A percentile compares a stretch with the other conserved stretches of the same genome.
Evolutionary conservation across 306 rosid species (phyloP).

Genomic region (Cicer chorassanicum): DNA sequence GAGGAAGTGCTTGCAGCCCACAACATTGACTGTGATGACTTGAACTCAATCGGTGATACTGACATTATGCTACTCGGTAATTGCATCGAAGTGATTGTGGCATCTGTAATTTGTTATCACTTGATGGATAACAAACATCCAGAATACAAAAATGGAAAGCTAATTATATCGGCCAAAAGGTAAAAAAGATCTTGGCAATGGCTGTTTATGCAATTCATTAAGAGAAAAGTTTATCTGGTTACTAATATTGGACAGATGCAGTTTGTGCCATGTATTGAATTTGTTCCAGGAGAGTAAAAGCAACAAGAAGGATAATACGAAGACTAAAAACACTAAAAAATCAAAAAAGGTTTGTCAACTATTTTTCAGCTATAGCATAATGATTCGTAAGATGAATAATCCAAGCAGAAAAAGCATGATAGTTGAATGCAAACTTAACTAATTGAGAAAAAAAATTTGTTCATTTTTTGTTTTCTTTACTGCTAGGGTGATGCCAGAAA

Average conservation of each 20-base stretch:
- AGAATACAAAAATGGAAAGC: constrained; percentile 87
- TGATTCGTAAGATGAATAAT: constrained; percentile 2
- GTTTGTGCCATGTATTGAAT: constrained; percentile 83
- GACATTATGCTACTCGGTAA: constrained; percentile 66
- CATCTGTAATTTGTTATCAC: constrained; percentile 74
- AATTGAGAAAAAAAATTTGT: not conserved
- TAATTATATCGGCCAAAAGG: constrained; percentile 80
- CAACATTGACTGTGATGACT: constrained; percentile 76
- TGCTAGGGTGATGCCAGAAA: constrained; percentile 62
- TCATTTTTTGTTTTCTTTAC: constrained; percentile 30
- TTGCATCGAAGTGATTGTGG: constrained; percentile 71
- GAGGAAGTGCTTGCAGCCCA: constrained; percentile 77
- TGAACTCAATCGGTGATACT: constrained; percentile 62
- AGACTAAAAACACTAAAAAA: constrained; percentile 52
- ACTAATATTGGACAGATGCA: constrained; percentile 55
- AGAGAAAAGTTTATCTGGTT: constrained; percentile 29
- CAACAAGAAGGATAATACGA: constrained; percentile 55
- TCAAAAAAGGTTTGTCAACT: constrained; percentile 59
- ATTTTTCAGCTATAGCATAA: constrained; percentile 25
- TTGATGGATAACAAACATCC: constrained; percentile 70
- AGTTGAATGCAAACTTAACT: constrained; percentile 1
- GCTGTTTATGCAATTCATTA: constrained; percentile 23
- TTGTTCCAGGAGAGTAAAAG: constrained; percentile 72
- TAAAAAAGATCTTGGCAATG: constrained; percentile 44
- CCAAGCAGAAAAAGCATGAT: not conserved